Evolutionary conservation across 139 green algal genomes (phyloP).

Genomic region (Coelastrella sp.): DNA sequence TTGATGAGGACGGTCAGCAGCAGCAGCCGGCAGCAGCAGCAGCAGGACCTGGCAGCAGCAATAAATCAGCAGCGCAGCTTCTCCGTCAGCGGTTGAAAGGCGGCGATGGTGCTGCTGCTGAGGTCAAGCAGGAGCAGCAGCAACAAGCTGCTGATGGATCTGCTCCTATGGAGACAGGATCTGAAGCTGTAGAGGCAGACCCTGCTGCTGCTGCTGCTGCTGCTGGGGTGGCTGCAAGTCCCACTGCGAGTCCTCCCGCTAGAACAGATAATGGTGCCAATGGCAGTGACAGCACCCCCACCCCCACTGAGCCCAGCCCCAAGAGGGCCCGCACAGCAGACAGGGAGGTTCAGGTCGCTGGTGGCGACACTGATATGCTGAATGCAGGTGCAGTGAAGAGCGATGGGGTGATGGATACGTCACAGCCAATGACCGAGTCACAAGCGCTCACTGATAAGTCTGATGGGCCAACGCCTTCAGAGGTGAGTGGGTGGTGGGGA

Average conservation of each 20-base stretch:
- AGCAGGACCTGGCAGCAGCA: conserved; percentile 51
- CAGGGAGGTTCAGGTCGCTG: neutral
- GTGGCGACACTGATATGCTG: neutral
- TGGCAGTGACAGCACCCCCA: neutral
- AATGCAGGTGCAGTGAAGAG: neutral
- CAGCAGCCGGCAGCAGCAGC: conserved; percentile 6
- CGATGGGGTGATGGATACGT: neutral
- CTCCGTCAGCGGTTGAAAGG: conserved; percentile 66
- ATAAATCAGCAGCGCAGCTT: conserved; percentile 79
- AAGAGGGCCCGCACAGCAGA: conserved; percentile 38
- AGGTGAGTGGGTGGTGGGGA: neutral
- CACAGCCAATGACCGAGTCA: too few species aligned
- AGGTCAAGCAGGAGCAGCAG: conserved; percentile 20
- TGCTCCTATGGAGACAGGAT: neutral
- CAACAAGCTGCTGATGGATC: neutral
- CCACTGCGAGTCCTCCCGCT: neutral
- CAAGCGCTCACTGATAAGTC: neutral
- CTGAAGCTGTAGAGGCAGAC: neutral
- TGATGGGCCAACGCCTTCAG: neutral
- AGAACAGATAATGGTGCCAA: conserved; percentile 9
- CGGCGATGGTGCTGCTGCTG: neutral
- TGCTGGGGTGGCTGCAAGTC: conserved; percentile 3
- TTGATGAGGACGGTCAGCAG: conserved; percentile 1
- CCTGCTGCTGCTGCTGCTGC: neutral
- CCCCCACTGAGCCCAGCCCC: conserved; percentile 15